These are phyloP conservation scores for Nectriaceae sp. DNA, from an alignment of 2,329 filamentous ascomycete genomes.

Conservation along the genomic window DNA sequence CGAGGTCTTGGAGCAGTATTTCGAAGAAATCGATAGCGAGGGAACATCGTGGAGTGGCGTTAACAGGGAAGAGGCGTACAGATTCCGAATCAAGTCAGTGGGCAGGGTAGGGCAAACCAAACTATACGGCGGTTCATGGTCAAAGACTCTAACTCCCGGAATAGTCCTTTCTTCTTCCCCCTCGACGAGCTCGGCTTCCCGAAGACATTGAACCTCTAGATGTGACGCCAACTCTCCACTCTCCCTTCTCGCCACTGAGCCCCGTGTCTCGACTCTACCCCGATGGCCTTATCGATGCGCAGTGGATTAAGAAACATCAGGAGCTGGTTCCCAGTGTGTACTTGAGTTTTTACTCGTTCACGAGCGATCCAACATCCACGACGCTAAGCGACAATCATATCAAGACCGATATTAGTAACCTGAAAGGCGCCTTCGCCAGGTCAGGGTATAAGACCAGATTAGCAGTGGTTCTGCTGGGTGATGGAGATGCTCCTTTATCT, in stretches of 20 bases:
- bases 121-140: conserved; percentile 13
- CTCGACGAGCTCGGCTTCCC: conserved; percentile 56
- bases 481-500: conserved; percentile 25
- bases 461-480: conserved; percentile 61
- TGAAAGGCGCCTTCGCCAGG: conserved; percentile 66
- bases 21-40: conserved; percentile 66
- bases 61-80: conserved; percentile 51
- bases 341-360: conserved; percentile 78
- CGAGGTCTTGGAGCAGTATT: conserved; percentile 63
- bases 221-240: conserved; percentile 69
- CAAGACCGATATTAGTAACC: conserved; percentile 80
- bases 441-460: conserved; percentile 79
- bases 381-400: conserved; percentile 84
- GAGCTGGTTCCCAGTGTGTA: conserved; percentile 78
- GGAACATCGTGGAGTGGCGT: conserved; percentile 67
- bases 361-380: conserved; percentile 70
- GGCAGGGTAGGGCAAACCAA: conserved; percentile 68
- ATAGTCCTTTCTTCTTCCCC: conserved; percentile 58
- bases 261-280: conserved; percentile 83
- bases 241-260: conserved; percentile 86
- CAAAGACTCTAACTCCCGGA: conserved; percentile 28
- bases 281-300: conserved; percentile 79
- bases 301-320: conserved; percentile 91
- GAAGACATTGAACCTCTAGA: conserved; percentile 51
- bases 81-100: conserved; percentile 71